Evolutionary conservation across 169 alveolate genomes (phyloP).

Genomic region (Plasmodium malariae): DNA sequence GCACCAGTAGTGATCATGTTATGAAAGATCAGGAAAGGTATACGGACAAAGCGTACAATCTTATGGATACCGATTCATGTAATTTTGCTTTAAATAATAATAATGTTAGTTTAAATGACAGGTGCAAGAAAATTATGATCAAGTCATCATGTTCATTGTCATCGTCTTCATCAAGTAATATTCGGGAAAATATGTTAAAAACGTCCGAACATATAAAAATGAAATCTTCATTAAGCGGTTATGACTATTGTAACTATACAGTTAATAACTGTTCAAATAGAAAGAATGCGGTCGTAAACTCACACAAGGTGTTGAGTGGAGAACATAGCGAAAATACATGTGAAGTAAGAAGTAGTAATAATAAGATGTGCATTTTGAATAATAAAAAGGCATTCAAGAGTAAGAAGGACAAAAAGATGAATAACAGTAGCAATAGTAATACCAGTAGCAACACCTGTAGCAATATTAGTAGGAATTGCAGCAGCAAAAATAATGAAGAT

Average conservation of each 20-base stretch:
- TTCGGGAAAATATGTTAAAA: background rate
- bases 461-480: background rate
- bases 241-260: constrained; percentile 5
- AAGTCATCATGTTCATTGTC: too few relatives aligned
- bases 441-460: background rate
- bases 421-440: constrained; percentile 4
- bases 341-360: background rate
- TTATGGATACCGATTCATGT: too few relatives aligned
- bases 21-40: background rate
- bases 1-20: background rate
- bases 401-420: background rate
- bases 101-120: background rate
- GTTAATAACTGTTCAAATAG: background rate
- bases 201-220: background rate
- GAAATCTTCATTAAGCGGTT: background rate
- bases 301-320: background rate
- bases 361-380: background rate
- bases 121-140: background rate
- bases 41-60: background rate
- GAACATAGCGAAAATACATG: background rate
- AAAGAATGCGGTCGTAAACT: background rate
- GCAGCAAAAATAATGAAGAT: background rate
- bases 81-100: background rate
- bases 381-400: background rate
- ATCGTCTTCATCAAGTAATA: background rate